Evolutionary conservation across 305 asterid species (phyloP), one percentile per base, ranked within the genome.

Genomic region (Lippia alba): DNA sequence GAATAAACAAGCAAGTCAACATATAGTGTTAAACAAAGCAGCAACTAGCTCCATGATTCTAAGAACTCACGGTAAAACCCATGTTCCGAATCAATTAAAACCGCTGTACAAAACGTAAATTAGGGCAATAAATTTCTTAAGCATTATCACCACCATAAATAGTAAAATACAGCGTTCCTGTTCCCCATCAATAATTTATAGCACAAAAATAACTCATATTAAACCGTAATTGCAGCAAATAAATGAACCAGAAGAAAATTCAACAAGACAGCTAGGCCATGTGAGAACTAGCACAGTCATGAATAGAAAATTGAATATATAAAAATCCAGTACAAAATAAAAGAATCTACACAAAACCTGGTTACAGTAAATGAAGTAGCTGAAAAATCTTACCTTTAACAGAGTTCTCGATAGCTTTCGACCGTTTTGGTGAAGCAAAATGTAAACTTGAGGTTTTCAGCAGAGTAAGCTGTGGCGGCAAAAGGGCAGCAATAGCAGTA

Each of bases 31-130:
- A 65, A 51, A 32, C 17, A 65, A 32, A 17, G 46, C 6, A 16
- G 19, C 60, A 10, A 9, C 56, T 5, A 19, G 17, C 24, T 56
- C 64, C 40, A 56, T 15, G 56, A 56, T 57, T 30, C 40, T 18
- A 41, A 61, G 12, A 59, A 17, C 18, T 30, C 24, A 12, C 24
- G 46, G 2, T 8, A 48, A 64, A 63, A 64, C 44, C 69, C 44
- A 64, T 64, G 57, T 64, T 64, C 56, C 16, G 45, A 63, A 46
- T 46, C 46, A 48, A 24, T 46, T 14, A 64, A 4, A 64, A 49
- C 58, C 1, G 20, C 68, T 4, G 20, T 1, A 55, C 8, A 12
- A 36, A n/a, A 40, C 64, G 39, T 46, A 65, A 6, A 16, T 19
- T 40, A 51, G 34, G 33, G 7, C 41, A 54, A 53, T 66, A 18